Percentiles rank a stretch among this genome's conserved stretches.
Conservation (phyloP, 441 rosid genomes). For the Capsella rubella region DNA sequence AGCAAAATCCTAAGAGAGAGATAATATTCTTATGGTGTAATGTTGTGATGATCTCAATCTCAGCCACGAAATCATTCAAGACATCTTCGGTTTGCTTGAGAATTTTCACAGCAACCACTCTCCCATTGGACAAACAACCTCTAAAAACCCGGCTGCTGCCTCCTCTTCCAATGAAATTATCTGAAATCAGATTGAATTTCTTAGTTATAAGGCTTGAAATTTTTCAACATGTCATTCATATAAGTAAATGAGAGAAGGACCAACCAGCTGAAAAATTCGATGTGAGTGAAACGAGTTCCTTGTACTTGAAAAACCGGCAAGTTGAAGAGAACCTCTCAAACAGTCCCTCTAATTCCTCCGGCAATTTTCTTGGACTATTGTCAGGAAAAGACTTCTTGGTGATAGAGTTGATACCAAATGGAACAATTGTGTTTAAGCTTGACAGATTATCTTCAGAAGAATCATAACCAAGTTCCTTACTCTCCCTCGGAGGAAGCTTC, state of each 20-base stretch:
- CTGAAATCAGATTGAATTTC: slow-evolving; percentile 44
- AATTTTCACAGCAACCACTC: slow-evolving; percentile 72
- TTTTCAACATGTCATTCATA: slow-evolving; percentile 8
- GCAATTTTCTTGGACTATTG: slow-evolving; percentile 47
- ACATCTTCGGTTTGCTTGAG: slow-evolving; percentile 66
- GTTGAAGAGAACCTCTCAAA: slow-evolving; percentile 63
- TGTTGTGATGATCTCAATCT: slow-evolving; percentile 71
- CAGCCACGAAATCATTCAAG: slow-evolving; percentile 62
- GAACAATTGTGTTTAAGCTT: slow-evolving; percentile 55
- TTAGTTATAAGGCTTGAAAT: slow-evolving; percentile 16
- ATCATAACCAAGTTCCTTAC: slow-evolving; percentile 43
- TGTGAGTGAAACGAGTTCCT: slow-evolving; percentile 67
- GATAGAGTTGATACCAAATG: slow-evolving; percentile 43
- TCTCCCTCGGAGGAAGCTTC: slow-evolving; percentile 61
- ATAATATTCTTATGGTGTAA: slow-evolving; percentile 65
- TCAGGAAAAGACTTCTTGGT: slow-evolving; percentile 47
- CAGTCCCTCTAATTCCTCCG: slow-evolving; percentile 59
- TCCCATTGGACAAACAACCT: slow-evolving; percentile 63
- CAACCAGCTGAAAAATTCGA: slow-evolving; percentile 63
- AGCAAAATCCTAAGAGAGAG: slow-evolving; percentile 71
- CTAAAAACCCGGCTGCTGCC: slow-evolving; percentile 73
- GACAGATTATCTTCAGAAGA: slow-evolving; percentile 31
- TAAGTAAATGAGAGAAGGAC: slow-evolving; percentile 41
- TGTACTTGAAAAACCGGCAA: slow-evolving; percentile 64
- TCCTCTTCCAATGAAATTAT: slow-evolving; percentile 71